Conservation (phyloP, 2,329 filamentous ascomycete species). For the Aureobasidium sp. region DNA sequence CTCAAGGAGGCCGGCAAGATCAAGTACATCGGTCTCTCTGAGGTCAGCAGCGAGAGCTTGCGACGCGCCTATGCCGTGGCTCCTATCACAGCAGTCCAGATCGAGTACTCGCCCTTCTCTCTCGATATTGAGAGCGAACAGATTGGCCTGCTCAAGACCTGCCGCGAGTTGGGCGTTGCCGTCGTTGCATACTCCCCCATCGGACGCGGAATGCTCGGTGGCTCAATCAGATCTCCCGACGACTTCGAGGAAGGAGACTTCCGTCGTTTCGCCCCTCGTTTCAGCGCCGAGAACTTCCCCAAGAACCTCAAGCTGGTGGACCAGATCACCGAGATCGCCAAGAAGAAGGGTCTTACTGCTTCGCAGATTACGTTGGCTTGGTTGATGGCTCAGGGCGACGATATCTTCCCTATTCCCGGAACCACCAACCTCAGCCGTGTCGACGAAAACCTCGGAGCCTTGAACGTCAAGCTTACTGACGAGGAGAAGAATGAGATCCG, state of each 20-base stretch:
- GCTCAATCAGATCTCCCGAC: slow-evolving; percentile 33
- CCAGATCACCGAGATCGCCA: slow-evolving; percentile 40
- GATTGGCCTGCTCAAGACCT: slow-evolving; percentile 44
- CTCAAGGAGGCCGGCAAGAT: slow-evolving; percentile 46
- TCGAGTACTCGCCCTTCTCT: slow-evolving; percentile 45
- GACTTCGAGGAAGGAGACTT: slow-evolving; percentile 44
- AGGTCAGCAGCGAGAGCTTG: slow-evolving; percentile 41
- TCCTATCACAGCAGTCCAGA: slow-evolving; percentile 45
- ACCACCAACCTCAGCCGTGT: slow-evolving; percentile 40
- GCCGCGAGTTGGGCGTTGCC: slow-evolving; percentile 50
- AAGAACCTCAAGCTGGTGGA: slow-evolving; percentile 50
- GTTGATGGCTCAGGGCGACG: slow-evolving; percentile 48
- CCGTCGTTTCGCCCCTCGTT: slow-evolving; percentile 40
- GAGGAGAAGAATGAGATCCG: slow-evolving; percentile 31
- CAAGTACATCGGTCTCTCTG: slow-evolving; percentile 43
- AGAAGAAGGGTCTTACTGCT: slow-evolving; percentile 46
- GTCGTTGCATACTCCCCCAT: slow-evolving; percentile 53
- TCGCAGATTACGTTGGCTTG: slow-evolving; percentile 55
- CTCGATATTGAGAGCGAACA: slow-evolving; percentile 50
- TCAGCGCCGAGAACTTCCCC: slow-evolving; percentile 43
- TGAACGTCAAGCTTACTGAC: slow-evolving; percentile 27
- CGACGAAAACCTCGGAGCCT: slow-evolving; percentile 35
- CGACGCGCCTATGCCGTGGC: slow-evolving; percentile 41
- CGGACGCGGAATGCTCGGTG: slow-evolving; percentile 50
- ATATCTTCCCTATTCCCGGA: slow-evolving; percentile 29